These are phyloP conservation scores for Trifolium dubium DNA, from an alignment of 306 rosid genomes.

Conservation along the genomic window DNA sequence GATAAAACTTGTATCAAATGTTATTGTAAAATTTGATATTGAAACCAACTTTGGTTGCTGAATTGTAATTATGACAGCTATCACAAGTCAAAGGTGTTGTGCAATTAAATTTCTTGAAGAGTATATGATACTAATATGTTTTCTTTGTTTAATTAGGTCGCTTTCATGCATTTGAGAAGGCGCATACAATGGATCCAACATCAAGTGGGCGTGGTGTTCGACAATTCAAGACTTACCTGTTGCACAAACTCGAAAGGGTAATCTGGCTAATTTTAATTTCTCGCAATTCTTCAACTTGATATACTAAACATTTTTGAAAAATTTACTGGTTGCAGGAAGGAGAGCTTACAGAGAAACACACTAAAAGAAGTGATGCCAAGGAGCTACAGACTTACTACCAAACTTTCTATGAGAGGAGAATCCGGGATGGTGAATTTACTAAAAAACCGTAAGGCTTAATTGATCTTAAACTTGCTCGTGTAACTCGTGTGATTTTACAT, in stretches of 20 bases:
- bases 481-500: slow-evolving; percentile 28
- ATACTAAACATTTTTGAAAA: slow-evolving; percentile 10
- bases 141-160: slow-evolving; percentile 67
- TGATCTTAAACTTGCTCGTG: slow-evolving; percentile 41
- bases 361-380: slow-evolving; percentile 51
- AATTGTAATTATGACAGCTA: background rate
- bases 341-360: slow-evolving; percentile 41
- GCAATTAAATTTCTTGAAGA: slow-evolving; percentile 11
- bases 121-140: slow-evolving; percentile 16
- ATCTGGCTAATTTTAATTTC: slow-evolving; percentile 34
- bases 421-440: slow-evolving; percentile 67
- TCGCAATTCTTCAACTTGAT: slow-evolving; percentile 19
- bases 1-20: slow-evolving; percentile 18
- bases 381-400: slow-evolving; percentile 68
- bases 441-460: slow-evolving; percentile 76
- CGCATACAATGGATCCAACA: slow-evolving; percentile 76
- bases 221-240: slow-evolving; percentile 84
- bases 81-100: background rate
- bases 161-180: slow-evolving; percentile 93
- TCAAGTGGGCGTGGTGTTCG: slow-evolving; percentile 97
- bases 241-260: slow-evolving; percentile 87
- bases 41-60: background rate
- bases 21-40: background rate
- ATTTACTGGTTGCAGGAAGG: slow-evolving; percentile 70
- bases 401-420: slow-evolving; percentile 60